Evolutionary conservation across 2,329 filamentous ascomycete species (phyloP), one percentile per base, ranked within the genome.

Genomic region (Leptosphaerulina australis): DNA sequence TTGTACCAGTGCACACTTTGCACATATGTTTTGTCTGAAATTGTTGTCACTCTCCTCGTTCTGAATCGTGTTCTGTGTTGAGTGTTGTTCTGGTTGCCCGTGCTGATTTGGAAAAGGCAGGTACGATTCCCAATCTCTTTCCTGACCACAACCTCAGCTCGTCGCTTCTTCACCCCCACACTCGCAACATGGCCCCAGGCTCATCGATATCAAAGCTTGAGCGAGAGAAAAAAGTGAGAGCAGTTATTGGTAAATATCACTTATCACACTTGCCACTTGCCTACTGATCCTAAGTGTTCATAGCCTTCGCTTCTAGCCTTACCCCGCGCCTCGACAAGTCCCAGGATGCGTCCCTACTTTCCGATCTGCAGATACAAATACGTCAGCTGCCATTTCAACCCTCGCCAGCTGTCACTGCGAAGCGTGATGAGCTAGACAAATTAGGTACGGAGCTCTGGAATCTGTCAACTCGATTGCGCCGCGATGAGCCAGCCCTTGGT

Each of bases 401-500:
- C 5, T 67, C 63, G 3, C 56, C 66, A 2, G 40, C 62, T 24
- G 56, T 69, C 18, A 58, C 64, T 4, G 58, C 69, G 3, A 76
- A 69, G 44, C 74, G 76, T 31, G 69, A 73, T 18, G 77, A 81
- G 4, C 72, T 90, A 3, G 85, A 88, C 53, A 68, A 59, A 4
- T 59, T 76, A 5, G 88, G 82, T 46, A 79, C 81, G 0, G 74
- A 76, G 18, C 72, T 91, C 6, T 91, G 87, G 88, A 91, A 91
- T 56, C 65, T 81, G 5, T 84, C 84, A 30, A 84, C 84, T 1
- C 79, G 81, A 20, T 63, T 84, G 26, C 64, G 60, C 29, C 67
- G 69, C n/a, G 56, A 67, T 25, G 57, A 57, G 0, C 3, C 37
- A 3, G 43, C 34, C 0, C 8, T 29, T 1, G 33, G 50, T 17